Evolutionary conservation across 2,329 filamentous ascomycete genomes (phyloP).

Genomic region (Colletotrichum sp.): DNA sequence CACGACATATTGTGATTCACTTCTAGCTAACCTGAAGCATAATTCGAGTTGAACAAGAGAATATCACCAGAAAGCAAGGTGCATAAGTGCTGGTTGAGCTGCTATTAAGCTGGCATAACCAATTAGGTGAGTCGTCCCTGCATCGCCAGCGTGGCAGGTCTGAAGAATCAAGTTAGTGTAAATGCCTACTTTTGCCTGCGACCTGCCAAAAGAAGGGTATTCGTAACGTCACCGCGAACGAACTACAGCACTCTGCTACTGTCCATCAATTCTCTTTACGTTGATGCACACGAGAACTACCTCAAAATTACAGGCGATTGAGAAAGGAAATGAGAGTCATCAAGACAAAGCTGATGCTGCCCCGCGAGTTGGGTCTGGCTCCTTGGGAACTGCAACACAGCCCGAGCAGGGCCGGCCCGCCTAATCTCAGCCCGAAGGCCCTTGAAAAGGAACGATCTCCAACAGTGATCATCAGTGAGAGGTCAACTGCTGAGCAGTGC

Average conservation of each 20-base stretch:
- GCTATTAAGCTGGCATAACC: not conserved
- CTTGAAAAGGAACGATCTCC: not conserved
- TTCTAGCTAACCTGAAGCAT: not conserved
- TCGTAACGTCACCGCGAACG: not conserved
- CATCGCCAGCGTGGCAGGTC: not conserved
- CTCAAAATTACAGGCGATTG: not conserved
- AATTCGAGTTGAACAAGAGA: rapidly evolving
- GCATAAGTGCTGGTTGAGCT: not conserved
- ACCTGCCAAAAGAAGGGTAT: not conserved
- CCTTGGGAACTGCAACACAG: not conserved
- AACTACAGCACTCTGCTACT: not conserved
- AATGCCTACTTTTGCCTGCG: not conserved
- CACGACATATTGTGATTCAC: not conserved
- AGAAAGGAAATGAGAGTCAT: not conserved
- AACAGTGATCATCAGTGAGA: not conserved
- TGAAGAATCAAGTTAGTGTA: not conserved
- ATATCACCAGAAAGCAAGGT: not conserved
- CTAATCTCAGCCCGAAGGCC: not conserved
- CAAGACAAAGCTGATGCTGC: not conserved
- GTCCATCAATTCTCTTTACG: not conserved
- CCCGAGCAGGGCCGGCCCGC: not conserved
- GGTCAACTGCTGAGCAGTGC: not conserved
- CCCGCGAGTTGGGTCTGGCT: not conserved
- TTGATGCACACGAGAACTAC: not conserved
- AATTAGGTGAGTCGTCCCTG: not conserved